These are phyloP conservation scores for Citrus sp. DNA, from an alignment of 345 rosid species.

Conservation along the genomic window DNA sequence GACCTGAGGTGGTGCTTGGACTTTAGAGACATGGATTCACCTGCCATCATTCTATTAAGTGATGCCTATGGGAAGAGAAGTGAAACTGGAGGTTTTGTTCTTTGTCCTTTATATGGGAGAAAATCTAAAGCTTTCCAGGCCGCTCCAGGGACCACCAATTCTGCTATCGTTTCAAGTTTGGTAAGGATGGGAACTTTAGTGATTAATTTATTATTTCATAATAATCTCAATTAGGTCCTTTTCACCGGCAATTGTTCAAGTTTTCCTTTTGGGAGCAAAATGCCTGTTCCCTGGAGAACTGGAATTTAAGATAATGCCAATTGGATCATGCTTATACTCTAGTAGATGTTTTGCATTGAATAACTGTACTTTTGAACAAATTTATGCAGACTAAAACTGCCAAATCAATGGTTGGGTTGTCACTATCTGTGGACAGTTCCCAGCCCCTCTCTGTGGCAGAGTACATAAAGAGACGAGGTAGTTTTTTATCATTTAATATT, in stretches of 20 bases:
- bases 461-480: conserved; percentile 82
- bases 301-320: background rate
- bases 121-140: conserved; percentile 98
- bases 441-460: conserved; percentile 60
- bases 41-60: conserved; percentile 69
- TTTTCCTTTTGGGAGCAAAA: background rate
- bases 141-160: conserved; percentile 85
- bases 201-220: background rate
- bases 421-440: conserved; percentile 67
- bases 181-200: conserved; percentile 34
- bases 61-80: conserved; percentile 69
- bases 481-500: background rate
- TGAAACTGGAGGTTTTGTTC: conserved; percentile 79
- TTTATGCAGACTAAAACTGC: conserved; percentile 86
- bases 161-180: conserved; percentile 74
- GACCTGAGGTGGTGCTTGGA: conserved; percentile 94
- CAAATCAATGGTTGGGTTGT: conserved; percentile 76
- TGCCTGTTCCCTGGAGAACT: conserved; percentile 5
- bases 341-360: background rate
- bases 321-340: background rate
- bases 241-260: background rate
- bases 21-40: conserved; percentile 94
- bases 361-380: conserved; percentile 14
- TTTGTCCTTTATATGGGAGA: conserved; percentile 90
- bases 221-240: background rate